Evolutionary conservation across 257 asterid species (phyloP).

Genomic region (Rauvolfia tetraphylla): DNA sequence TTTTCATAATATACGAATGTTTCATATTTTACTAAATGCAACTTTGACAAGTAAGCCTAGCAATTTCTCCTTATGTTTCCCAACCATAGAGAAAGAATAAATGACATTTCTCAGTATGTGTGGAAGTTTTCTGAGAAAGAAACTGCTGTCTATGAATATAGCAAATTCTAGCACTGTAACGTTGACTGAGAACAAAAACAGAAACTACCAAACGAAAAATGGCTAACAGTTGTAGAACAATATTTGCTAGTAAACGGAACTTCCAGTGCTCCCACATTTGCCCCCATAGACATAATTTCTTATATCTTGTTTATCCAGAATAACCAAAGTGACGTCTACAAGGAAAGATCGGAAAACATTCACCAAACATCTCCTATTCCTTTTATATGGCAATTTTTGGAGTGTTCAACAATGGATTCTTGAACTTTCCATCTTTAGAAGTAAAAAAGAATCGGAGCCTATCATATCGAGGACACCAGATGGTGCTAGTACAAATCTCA

Average conservation of each 20-base stretch:
- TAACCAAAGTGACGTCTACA: background rate
- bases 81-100: background rate
- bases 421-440: background rate
- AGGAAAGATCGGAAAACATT: background rate
- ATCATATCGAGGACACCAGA: background rate
- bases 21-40: background rate
- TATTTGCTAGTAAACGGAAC: too few relatives aligned
- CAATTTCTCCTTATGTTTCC: background rate
- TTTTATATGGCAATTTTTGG: background rate
- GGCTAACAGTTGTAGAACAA: too few relatives aligned
- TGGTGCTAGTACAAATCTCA: background rate
- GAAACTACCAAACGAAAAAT: too few relatives aligned
- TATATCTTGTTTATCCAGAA: background rate
- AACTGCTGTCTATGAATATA: background rate
- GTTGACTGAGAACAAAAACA: background rate
- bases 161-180: background rate
- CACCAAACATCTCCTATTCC: background rate
- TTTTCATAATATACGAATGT: background rate
- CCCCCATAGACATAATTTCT: too few relatives aligned
- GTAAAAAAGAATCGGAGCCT: background rate
- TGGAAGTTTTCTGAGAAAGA: background rate
- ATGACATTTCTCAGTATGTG: too few relatives aligned
- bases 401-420: background rate
- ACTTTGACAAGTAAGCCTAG: background rate
- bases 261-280: too few relatives aligned